Conservation (phyloP, 2,329 filamentous ascomycete genomes). For the Diaporthe longicolla region DNA sequence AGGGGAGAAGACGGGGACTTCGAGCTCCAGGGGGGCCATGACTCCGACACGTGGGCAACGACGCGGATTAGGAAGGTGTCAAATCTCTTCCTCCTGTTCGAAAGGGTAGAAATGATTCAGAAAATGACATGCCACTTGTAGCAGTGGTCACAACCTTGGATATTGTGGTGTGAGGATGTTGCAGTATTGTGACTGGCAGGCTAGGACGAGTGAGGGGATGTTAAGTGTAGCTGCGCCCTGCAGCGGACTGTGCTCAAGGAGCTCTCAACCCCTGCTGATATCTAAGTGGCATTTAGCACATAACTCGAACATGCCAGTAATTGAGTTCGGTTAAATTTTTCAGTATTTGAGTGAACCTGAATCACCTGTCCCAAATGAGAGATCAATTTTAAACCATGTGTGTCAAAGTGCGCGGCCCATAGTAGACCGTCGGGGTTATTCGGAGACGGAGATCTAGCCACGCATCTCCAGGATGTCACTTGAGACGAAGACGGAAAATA, state of each 20-base stretch:
- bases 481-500: not conserved
- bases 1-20: slow-evolving; percentile 68
- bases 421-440: not conserved
- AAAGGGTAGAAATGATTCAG: no score
- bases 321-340: not conserved
- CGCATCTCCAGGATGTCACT: not conserved
- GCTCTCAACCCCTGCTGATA: not conserved
- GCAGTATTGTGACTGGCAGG: not conserved
- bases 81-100: not conserved
- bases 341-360: not conserved
- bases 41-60: no score
- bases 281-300: not conserved
- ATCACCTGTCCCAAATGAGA: not conserved
- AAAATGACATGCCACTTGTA: not conserved
- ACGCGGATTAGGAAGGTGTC: fast-evolving
- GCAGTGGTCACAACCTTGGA: not conserved
- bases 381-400: not conserved
- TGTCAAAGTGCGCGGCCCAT: not conserved
- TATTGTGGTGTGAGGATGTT: not conserved
- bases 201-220: not conserved
- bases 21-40: slow-evolving; percentile 61
- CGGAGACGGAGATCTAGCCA: not conserved
- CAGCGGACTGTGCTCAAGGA: not conserved
- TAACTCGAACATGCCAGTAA: not conserved
- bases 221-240: no score